Conservation (phyloP, 768 basidiomycete species). For the Hypsizygus marmoreus region DNA sequence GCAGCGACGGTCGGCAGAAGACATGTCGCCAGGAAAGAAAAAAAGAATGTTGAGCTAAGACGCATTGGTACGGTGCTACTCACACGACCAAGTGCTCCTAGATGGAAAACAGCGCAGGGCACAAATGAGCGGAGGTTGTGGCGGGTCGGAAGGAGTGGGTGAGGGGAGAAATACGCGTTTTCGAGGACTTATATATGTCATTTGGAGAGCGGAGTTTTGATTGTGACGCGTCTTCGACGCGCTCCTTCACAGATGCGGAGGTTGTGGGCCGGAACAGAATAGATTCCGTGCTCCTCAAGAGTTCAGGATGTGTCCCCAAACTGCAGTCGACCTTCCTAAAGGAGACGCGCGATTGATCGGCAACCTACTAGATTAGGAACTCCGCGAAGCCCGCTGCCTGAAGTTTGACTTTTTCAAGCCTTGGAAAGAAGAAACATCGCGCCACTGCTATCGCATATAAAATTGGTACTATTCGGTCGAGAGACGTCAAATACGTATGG, state of each 20-base stretch:
- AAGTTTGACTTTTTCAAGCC: slow-evolving; percentile 7
- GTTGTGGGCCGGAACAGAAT: too few relatives aligned
- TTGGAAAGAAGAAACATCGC: slow-evolving; percentile 13
- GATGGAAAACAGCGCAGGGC: too few relatives aligned
- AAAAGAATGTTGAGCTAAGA: slow-evolving; percentile 19
- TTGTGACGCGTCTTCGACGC: slow-evolving; percentile 11
- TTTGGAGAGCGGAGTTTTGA: slow-evolving; percentile 18
- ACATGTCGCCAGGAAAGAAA: slow-evolving; percentile 14
- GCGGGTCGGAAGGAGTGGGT: slow-evolving; percentile 7
- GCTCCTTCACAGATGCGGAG: background rate
- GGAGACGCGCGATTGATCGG: too few relatives aligned
- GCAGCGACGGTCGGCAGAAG: slow-evolving; percentile 12
- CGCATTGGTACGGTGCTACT: slow-evolving; percentile 14
- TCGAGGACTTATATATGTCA: slow-evolving; percentile 17
- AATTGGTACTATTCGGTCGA: too few relatives aligned
- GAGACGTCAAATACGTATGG: too few relatives aligned
- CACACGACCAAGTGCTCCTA: slow-evolving; percentile 1
- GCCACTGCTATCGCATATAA: too few relatives aligned
- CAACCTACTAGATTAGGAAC: slow-evolving; percentile 1
- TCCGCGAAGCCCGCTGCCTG: background rate
- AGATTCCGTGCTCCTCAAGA: too few relatives aligned
- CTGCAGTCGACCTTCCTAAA: slow-evolving; percentile 5
- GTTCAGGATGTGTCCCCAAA: slow-evolving; percentile 6
- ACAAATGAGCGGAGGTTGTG: slow-evolving; percentile 6
- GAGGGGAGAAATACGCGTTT: slow-evolving; percentile 1